Conservation (phyloP, 768 basidiomycete genomes). For the Psilocybe azurescens region DNA sequence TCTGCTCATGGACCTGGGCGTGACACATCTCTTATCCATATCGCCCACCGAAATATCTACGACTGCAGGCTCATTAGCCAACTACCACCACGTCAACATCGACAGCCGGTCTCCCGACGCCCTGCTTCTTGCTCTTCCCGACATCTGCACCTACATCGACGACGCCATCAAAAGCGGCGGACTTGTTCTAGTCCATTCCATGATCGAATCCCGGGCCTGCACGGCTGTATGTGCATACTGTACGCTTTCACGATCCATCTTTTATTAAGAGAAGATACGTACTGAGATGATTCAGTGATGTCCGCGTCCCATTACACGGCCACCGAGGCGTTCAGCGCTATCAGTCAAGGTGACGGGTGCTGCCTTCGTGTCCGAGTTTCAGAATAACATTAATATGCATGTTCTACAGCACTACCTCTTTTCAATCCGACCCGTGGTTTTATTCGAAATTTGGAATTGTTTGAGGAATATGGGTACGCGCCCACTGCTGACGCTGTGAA, state of each 20-base stretch:
- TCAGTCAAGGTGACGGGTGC: conserved; percentile 48
- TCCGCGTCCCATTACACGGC: conserved; percentile 38
- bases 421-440: conserved; percentile 42
- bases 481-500: not conserved
- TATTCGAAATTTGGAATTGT: not conserved
- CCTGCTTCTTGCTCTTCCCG: conserved; percentile 51
- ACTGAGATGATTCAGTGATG: conserved; percentile 47
- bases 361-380: not conserved
- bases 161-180: conserved; percentile 45
- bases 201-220: conserved; percentile 59
- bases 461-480: not conserved
- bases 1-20: conserved; percentile 53
- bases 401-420: conserved; percentile 50
- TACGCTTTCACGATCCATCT: conserved; percentile 34
- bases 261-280: not conserved
- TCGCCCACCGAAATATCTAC: conserved; percentile 52
- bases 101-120: conserved; percentile 41
- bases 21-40: conserved; percentile 60
- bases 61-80: conserved; percentile 32
- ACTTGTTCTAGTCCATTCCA: conserved; percentile 58
- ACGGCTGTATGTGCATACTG: conserved; percentile 57
- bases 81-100: conserved; percentile 49
- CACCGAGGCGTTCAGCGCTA: conserved; percentile 41
- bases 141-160: conserved; percentile 50
- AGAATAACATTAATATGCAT: no score